Evolutionary conservation across 2,329 filamentous ascomycete species (phyloP), one percentile per base, ranked within the genome.

Genomic region (Penicillium fuscoglaucum): DNA sequence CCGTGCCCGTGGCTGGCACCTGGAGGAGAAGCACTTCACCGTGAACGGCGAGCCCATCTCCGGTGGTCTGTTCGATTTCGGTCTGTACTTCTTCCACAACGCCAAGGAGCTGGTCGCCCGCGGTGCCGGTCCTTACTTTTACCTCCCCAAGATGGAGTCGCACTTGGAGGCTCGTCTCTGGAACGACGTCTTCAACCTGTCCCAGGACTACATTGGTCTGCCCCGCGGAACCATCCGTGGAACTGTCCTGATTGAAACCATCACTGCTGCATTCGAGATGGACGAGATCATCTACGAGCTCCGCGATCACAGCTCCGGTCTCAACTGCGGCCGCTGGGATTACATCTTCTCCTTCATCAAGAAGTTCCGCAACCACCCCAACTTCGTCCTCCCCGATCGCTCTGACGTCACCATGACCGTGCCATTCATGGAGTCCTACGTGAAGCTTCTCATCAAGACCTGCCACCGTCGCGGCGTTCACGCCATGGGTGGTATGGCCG

Each of bases 271-370:
- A 17, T 99, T 99, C 72, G 95, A 99, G 84, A 99, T 99, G 95
- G 95, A 99, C 71, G 95, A 99, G 87, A 98, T 99, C 79, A 98
- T 99, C 80, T 99, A 97, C 78, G 95, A 98, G 82, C 88, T 99
- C 67, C 90, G 95, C 61, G 93, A 98, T 74, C 95, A 99, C 83
- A 93, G 89, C 76, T 90, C 93, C 7, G 95, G 95, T 48, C 86
- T 99, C 72, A 99, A 99, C 87, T 98, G 95, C 79, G 95, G 95
- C 65, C 90, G 95, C 68, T 99, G 95, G 95, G 95, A 99, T 76
- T 99, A 99, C 84, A 98, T 99, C 80, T 99, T 99, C 84, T 95
- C 90, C 76, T 91, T 93, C 73, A 98, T 99, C 83, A 99, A 99
- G 86, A 96, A 96, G 79, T 96, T 98, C 89, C 91, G 95, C 74